Percentiles rank a stretch among this genome's conserved stretches.
phyloP scores from a whole-genome alignment of 352 stramenopile species.

The Pythium coloratum region DNA sequence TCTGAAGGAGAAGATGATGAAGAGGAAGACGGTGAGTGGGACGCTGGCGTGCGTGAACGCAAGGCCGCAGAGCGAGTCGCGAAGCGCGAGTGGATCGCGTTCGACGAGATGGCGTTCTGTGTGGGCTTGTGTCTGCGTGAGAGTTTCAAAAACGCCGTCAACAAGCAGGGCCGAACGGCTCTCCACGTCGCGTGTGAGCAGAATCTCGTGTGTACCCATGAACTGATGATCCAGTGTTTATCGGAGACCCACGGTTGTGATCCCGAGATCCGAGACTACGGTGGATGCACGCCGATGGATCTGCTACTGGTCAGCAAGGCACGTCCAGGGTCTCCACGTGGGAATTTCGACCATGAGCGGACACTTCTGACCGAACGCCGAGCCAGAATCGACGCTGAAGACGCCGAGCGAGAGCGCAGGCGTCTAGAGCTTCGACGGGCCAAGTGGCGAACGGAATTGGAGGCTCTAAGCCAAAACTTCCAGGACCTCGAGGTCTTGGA shows the following conservation, averaged over 20 bases:
- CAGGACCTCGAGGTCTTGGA: slow-evolving; percentile 55
- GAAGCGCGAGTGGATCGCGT: slow-evolving; percentile 44
- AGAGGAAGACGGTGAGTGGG: slow-evolving; percentile 35
- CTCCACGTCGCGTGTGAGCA: slow-evolving; percentile 79
- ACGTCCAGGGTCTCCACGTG: slow-evolving; percentile 59
- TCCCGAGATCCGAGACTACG: slow-evolving; percentile 54
- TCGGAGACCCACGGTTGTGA: slow-evolving; percentile 55
- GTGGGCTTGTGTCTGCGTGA: slow-evolving; percentile 59
- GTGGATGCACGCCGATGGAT: slow-evolving; percentile 35
- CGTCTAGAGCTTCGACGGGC: slow-evolving; percentile 32
- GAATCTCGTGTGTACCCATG: slow-evolving; percentile 80
- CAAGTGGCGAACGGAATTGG: slow-evolving; percentile 46
- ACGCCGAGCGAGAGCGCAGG: slow-evolving; percentile 35
- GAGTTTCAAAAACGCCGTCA: slow-evolving; percentile 62
- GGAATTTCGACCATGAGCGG: slow-evolving; percentile 36
- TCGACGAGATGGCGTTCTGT: slow-evolving; percentile 57
- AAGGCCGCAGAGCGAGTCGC: slow-evolving; percentile 16
- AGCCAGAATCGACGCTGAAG: slow-evolving; percentile 31
- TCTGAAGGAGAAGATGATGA: slow-evolving; percentile 30
- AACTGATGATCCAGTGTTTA: slow-evolving; percentile 58
- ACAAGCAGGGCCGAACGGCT: slow-evolving; percentile 62
- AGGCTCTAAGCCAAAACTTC: slow-evolving; percentile 46
- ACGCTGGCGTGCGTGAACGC: slow-evolving; percentile 28
- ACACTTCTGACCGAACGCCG: slow-evolving; percentile 32
- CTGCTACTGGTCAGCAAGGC: slow-evolving; percentile 50